Evolutionary conservation across 257 asterid genomes (phyloP), one percentile per base, ranked within the genome.

Genomic region (Solanum stenotomum): DNA sequence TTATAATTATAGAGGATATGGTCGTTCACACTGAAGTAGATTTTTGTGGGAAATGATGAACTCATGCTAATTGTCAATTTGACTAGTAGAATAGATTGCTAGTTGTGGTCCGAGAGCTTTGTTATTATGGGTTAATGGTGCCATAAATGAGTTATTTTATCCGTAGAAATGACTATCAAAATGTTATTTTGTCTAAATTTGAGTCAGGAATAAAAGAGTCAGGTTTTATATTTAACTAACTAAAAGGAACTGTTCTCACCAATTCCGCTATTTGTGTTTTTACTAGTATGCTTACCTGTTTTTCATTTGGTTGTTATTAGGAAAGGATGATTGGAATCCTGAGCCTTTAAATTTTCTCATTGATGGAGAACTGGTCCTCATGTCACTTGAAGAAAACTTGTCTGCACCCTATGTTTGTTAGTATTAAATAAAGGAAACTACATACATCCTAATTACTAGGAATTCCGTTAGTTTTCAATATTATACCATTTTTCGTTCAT

Each of bases 261-360:
- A 13, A 5, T 67, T 44, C 46, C 37, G 8, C 6, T 5, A 44
- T 6, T 23, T 1, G 3, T 27, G 75, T 59, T 77, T 27, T 34
- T 18, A 34, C 37, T 20, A 10, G 18, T 34, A 65, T 13, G 5
- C 22, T 85, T 72, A 67, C 49, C 65, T 11, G 63, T 27, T 76
- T 79, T 44, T 83, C 52, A 67, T 87, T 83, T 9, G 10, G 44
- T 84, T 56, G 18, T 77, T 83, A 71, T 87, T 90, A 96, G 99
- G 86, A 76, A 91, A 93, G 84, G 95, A 56, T 85, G 95, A 93
- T 16, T 95, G 96, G 98, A 65, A 90, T 70, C 61, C 92, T 49
- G 98, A 96, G 92, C 94, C 99, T 8, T 96, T 94, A 83, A 97
- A 96, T 90, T 96, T 97, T 89, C 93, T 96, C 85, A 94, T 97